phyloP scores from a whole-genome alignment of 2,329 filamentous ascomycete species.

The Talaromyces rugulosus region DNA sequence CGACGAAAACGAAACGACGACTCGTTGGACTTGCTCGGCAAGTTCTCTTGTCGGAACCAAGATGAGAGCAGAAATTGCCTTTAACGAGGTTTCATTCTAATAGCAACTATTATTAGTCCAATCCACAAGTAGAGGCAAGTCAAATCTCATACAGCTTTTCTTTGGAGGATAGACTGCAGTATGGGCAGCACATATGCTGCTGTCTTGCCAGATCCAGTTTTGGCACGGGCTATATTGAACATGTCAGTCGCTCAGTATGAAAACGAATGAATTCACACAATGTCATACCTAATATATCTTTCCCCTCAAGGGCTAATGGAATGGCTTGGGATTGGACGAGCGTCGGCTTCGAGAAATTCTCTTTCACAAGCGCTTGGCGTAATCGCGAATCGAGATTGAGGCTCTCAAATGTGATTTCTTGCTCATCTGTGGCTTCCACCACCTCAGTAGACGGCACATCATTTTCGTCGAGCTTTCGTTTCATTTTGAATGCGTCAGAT shows the following conservation, averaged over 20 bases:
- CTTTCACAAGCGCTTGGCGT: conserved; percentile 77
- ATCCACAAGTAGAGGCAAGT: not conserved
- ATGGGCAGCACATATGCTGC: conserved; percentile 91
- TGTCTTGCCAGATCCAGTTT: conserved; percentile 95
- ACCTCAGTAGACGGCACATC: conserved; percentile 40
- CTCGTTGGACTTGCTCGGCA: conserved; percentile 81
- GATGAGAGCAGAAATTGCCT: conserved; percentile 69
- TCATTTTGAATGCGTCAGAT: conserved; percentile 31
- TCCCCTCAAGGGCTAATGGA: conserved; percentile 78
- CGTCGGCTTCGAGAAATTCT: conserved; percentile 83
- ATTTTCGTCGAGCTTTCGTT: conserved; percentile 47
- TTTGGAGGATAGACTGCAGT: conserved; percentile 76
- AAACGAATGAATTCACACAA: no score
- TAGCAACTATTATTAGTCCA: not conserved
- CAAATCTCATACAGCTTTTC: conserved; percentile 57
- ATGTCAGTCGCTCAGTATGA: conserved; percentile 14
- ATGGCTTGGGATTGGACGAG: conserved; percentile 83
- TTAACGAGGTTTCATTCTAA: conserved; percentile 34
- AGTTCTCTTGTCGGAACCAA: conserved; percentile 93
- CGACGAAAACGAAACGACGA: conserved; percentile 68
- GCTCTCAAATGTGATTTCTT: conserved; percentile 61
- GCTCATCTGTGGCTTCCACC: conserved; percentile 21
- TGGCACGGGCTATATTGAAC: conserved; percentile 64
- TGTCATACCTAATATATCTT: conserved; percentile 67
- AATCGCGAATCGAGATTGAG: conserved; percentile 80